These are phyloP conservation scores for Aureobasidium sp. DNA, from an alignment of 2,329 filamentous ascomycete species.

Conservation along the genomic window DNA sequence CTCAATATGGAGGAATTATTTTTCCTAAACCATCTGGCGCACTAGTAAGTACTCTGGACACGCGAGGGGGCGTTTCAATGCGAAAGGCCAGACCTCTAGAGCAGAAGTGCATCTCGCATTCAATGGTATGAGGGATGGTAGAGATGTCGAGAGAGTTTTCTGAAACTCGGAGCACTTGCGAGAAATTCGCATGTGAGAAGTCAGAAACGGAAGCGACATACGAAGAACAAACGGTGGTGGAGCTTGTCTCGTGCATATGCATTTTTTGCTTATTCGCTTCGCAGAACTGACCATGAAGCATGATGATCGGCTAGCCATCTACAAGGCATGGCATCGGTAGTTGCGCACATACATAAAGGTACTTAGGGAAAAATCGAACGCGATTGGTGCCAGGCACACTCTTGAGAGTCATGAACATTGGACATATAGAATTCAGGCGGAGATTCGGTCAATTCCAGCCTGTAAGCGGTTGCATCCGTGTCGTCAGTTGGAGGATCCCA, in stretches of 20 bases:
- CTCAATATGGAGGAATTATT: not conserved
- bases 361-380: not conserved
- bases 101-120: not conserved
- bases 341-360: not conserved
- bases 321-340: not conserved
- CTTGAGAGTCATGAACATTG: not conserved
- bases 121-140: too few relatives aligned
- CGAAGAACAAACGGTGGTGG: not conserved
- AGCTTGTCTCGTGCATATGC: conserved; percentile 5
- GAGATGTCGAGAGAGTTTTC: not conserved
- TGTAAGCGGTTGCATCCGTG: not conserved
- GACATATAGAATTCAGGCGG: not conserved
- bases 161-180: not conserved
- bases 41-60: not conserved
- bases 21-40: not conserved
- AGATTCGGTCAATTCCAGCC: not conserved
- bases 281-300: not conserved
- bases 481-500: not conserved
- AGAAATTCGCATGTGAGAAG: not conserved
- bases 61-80: too few relatives aligned
- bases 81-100: not conserved
- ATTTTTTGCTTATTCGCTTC: conserved; percentile 3
- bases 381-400: not conserved
- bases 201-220: not conserved
- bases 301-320: not conserved